Percentiles rank a stretch among this genome's conserved stretches.
These are phyloP conservation scores for Arthromyces matolae DNA, from an alignment of 768 basidiomycete species.

Conservation along the genomic window DNA sequence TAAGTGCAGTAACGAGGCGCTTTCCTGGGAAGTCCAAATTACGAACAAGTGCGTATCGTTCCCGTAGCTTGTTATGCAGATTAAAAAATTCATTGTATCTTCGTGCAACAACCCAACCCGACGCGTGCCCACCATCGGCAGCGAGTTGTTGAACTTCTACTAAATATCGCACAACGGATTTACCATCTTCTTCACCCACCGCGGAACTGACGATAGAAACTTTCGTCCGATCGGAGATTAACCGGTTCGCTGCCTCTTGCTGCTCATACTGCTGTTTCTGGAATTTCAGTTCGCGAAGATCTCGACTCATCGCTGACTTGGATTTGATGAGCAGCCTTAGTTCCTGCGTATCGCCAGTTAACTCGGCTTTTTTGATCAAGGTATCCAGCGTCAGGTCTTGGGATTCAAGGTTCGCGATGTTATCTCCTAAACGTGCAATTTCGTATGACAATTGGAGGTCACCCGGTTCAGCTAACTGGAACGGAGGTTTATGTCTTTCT, in stretches of 20 bases:
- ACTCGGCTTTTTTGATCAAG: slow-evolving; percentile 90
- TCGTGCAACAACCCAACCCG: slow-evolving; percentile 91
- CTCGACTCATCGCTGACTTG: slow-evolving; percentile 74
- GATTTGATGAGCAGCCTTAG: slow-evolving; percentile 79
- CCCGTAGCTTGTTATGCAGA: slow-evolving; percentile 83
- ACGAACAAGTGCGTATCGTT: slow-evolving; percentile 63
- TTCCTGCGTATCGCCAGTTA: slow-evolving; percentile 88
- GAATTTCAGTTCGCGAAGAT: slow-evolving; percentile 80
- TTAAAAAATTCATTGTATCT: slow-evolving; percentile 94
- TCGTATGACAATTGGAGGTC: slow-evolving; percentile 87
- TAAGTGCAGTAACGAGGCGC: slow-evolving; percentile 83
- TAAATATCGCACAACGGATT: slow-evolving; percentile 87
- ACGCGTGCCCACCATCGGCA: slow-evolving; percentile 71
- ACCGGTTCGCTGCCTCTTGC: slow-evolving; percentile 87
- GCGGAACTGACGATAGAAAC: slow-evolving; percentile 85
- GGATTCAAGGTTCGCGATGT: slow-evolving; percentile 69
- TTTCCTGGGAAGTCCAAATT: slow-evolving; percentile 90
- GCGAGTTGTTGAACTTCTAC: slow-evolving; percentile 88
- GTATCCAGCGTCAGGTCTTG: slow-evolving; percentile 85
- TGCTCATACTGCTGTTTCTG: slow-evolving; percentile 93
- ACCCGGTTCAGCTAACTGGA: slow-evolving; percentile 80
- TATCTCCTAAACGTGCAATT: slow-evolving; percentile 73
- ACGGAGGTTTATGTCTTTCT: slow-evolving; percentile 47
- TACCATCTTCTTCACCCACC: slow-evolving; percentile 79
- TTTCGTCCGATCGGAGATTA: slow-evolving; percentile 78